Conservation (phyloP, 2,329 filamentous ascomycete species). For the Ceratocystis lukuohia region DNA sequence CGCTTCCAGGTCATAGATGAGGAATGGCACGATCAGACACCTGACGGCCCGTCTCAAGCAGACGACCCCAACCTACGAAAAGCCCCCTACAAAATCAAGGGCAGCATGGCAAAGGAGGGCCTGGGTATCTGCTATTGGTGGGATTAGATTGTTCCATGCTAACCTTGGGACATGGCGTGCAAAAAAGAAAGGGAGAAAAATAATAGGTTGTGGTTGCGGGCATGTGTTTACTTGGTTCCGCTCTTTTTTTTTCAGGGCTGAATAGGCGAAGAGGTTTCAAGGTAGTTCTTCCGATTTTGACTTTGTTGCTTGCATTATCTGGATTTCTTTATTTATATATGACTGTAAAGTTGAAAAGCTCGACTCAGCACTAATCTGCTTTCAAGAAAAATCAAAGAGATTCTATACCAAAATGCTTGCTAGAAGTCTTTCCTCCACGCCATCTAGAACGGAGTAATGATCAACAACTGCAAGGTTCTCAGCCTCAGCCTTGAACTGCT, state of each 20-base stretch:
- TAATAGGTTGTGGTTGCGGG: too few relatives aligned
- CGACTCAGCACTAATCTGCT: neutral
- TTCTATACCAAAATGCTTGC: slow-evolving; percentile 14
- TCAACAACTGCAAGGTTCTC: slow-evolving; percentile 94
- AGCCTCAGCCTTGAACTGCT: slow-evolving; percentile 81
- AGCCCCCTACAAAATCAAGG: slow-evolving; percentile 58
- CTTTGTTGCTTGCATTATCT: slow-evolving; percentile 6
- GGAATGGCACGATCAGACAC: slow-evolving; percentile 80
- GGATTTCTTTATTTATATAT: slow-evolving; percentile 4
- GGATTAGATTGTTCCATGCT: slow-evolving; percentile 28
- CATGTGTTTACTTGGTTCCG: neutral
- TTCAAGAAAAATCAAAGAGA: neutral
- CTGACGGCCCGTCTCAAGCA: slow-evolving; percentile 50
- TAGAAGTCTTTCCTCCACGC: slow-evolving; percentile 73
- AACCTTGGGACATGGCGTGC: too few relatives aligned
- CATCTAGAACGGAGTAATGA: slow-evolving; percentile 81
- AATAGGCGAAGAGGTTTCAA: slow-evolving; percentile 6
- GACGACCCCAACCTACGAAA: slow-evolving; percentile 48
- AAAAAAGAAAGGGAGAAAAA: neutral
- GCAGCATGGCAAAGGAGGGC: slow-evolving; percentile 49
- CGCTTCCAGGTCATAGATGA: slow-evolving; percentile 76
- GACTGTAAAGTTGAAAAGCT: neutral
- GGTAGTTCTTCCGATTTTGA: slow-evolving; percentile 1
- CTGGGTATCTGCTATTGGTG: slow-evolving; percentile 53
- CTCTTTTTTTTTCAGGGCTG: neutral